phyloP scores from a whole-genome alignment of 2,329 filamentous ascomycete species.

The Pestalotiopsis sp. region DNA sequence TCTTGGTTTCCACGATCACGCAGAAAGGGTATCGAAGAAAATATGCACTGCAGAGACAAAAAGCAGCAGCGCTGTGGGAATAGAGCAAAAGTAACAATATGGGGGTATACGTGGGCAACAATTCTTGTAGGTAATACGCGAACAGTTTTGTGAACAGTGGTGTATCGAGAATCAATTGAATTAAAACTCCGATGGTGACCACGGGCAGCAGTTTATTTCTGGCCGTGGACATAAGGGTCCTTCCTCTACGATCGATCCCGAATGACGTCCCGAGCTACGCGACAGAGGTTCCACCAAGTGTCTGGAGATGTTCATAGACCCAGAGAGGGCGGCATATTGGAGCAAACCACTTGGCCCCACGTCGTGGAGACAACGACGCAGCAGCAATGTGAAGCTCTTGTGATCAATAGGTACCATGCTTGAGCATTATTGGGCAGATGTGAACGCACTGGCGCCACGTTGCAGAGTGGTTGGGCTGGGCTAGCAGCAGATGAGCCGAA shows the following conservation, averaged over 20 bases:
- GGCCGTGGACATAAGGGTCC: background rate
- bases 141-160: constrained; percentile 14
- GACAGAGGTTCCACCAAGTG: constrained; percentile 5
- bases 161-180: constrained; percentile 17
- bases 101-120: constrained; percentile 25
- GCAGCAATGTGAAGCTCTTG: constrained; percentile 11
- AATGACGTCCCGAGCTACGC: constrained; percentile 10
- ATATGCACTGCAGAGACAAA: constrained; percentile 9
- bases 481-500: constrained; percentile 13
- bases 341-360: constrained; percentile 5
- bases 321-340: background rate
- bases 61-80: background rate
- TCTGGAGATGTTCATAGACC: background rate
- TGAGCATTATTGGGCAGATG: constrained; percentile 15
- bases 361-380: background rate
- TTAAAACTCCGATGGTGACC: constrained; percentile 2
- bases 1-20: constrained; percentile 11
- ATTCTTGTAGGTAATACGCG: background rate
- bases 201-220: background rate
- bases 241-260: background rate
- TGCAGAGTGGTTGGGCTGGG: constrained; percentile 14
- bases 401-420: constrained; percentile 16
- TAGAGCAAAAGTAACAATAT: constrained; percentile 9
- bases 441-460: constrained; percentile 20
- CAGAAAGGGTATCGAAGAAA: constrained; percentile 14